These are phyloP conservation scores for Ophiocordyceps unilateralis DNA, from an alignment of 2,329 filamentous ascomycete genomes.

Conservation along the genomic window DNA sequence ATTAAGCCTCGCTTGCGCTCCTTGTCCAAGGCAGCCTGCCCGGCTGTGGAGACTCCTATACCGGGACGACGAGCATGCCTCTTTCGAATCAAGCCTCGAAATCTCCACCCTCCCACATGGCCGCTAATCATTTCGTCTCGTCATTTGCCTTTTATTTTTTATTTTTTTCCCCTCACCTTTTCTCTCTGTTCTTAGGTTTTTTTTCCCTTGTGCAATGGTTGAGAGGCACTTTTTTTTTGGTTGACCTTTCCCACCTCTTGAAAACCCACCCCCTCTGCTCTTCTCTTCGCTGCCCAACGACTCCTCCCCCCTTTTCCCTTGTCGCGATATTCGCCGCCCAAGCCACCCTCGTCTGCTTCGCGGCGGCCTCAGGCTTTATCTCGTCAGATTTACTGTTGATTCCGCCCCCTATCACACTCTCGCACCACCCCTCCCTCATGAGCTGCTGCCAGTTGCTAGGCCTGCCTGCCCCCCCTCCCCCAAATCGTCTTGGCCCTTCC, in stretches of 20 bases:
- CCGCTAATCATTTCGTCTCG: slow-evolving; percentile 11
- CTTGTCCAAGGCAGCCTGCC: background rate
- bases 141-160: slow-evolving; percentile 10
- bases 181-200: background rate
- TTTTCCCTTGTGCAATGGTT: background rate
- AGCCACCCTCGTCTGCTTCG: slow-evolving; percentile 1
- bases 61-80: background rate
- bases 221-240: slow-evolving; percentile 1
- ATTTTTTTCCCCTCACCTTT: background rate
- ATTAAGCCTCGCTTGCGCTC: background rate
- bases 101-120: slow-evolving; percentile 12
- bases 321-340: too few relatives aligned
- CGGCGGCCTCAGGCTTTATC: background rate
- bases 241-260: background rate
- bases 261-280: background rate
- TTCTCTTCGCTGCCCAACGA: background rate
- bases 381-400: background rate
- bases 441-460: slow-evolving; percentile 23
- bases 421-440: slow-evolving; percentile 9
- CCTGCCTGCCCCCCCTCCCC: background rate
- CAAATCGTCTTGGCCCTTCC: background rate
- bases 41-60: background rate
- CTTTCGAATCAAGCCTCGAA: slow-evolving; percentile 7
- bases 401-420: slow-evolving; percentile 1
- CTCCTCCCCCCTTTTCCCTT: background rate